Percentiles rank a stretch among this genome's conserved stretches.
These are phyloP conservation scores for Globisporangium nodosum DNA, from an alignment of 352 stramenopile species.

Conservation along the genomic window DNA sequence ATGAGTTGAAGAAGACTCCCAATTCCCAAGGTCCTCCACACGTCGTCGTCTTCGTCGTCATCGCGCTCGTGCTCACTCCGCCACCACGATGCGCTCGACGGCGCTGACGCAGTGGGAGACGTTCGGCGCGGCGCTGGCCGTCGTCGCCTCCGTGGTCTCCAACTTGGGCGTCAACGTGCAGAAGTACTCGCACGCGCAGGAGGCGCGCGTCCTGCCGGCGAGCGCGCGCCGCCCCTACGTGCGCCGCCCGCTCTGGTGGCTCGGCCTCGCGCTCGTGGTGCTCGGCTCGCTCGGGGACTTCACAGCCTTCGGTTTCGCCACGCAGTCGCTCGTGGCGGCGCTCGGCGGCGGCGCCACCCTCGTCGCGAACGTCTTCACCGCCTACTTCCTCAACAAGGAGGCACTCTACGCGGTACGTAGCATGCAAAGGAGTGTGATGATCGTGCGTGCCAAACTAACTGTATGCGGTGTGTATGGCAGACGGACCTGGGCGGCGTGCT, in stretches of 20 bases:
- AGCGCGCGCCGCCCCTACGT: conserved; percentile 70
- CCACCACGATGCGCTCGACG: neutral
- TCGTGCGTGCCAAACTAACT: neutral
- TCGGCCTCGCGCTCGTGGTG: conserved; percentile 73
- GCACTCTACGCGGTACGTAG: conserved; percentile 49
- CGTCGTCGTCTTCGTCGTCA: too few relatives aligned
- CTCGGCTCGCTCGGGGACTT: conserved; percentile 86
- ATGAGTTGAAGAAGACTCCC: too few relatives aligned
- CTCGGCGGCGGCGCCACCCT: conserved; percentile 83
- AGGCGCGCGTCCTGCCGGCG: conserved; percentile 33
- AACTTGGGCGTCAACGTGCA: conserved; percentile 90
- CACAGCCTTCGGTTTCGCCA: conserved; percentile 85
- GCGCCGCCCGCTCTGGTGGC: conserved; percentile 83
- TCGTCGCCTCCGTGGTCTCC: conserved; percentile 76
- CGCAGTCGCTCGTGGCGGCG: conserved; percentile 85
- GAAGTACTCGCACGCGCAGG: conserved; percentile 80
- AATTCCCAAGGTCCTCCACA: too few relatives aligned
- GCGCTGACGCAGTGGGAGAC: conserved; percentile 66
- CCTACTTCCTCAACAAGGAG: conserved; percentile 82
- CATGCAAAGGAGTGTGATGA: neutral
- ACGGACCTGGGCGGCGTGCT: conserved; percentile 80
- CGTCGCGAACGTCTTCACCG: conserved; percentile 85
- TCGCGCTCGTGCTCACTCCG: too few relatives aligned
- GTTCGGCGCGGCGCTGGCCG: conserved; percentile 75
- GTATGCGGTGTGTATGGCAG: conserved; percentile 13